These are phyloP conservation scores for Xylaria sp. DNA, from an alignment of 2,329 filamentous ascomycete genomes.

Conservation along the genomic window DNA sequence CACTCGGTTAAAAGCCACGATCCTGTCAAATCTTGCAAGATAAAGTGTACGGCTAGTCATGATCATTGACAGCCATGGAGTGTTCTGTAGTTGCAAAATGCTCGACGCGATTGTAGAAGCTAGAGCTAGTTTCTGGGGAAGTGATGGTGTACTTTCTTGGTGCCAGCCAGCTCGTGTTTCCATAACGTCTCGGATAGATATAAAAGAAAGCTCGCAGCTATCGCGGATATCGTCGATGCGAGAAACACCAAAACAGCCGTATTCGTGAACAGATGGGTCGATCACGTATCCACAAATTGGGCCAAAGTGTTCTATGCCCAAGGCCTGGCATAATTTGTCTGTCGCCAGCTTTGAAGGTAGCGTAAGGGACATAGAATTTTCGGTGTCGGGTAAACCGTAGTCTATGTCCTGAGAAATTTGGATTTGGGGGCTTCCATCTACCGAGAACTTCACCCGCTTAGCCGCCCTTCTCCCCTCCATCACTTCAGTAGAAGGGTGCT, in stretches of 20 bases:
- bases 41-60: conserved; percentile 1
- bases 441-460: not conserved
- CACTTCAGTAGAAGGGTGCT: not conserved
- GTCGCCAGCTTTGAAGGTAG: not conserved
- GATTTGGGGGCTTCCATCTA: not conserved
- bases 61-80: conserved; percentile 7
- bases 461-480: not conserved
- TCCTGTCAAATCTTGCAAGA: not conserved
- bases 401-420: not conserved
- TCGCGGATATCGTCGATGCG: not conserved
- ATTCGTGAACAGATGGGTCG: not conserved
- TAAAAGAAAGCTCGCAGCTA: not conserved
- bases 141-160: not conserved
- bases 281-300: conserved; percentile 2
- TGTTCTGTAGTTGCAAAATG: conserved; percentile 3
- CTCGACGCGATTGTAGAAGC: conserved; percentile 12
- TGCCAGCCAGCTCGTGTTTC: not conserved
- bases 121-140: not conserved
- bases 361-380: not conserved
- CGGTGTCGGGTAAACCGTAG: not conserved
- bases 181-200: not conserved
- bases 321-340: conserved; percentile 2
- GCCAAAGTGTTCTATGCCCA: not conserved
- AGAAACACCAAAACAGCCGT: conserved; percentile 5
- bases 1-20: not conserved